These are phyloP conservation scores for Cocos nucifera DNA, from an alignment of 176 grass and related monocot species.

Conservation along the genomic window DNA sequence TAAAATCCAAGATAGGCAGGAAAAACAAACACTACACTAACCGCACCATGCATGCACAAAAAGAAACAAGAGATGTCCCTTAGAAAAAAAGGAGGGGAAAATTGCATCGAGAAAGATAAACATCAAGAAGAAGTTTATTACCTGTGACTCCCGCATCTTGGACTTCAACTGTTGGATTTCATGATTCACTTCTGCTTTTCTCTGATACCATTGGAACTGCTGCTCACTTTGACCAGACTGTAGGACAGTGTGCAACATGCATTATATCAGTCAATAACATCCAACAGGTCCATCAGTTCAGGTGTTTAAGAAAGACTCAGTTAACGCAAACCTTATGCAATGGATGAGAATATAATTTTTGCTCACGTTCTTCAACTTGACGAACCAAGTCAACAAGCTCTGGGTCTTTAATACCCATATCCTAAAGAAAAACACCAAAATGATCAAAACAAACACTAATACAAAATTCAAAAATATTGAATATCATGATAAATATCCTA, in stretches of 20 bases:
- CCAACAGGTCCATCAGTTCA: background rate
- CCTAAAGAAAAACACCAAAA: slow-evolving; percentile 42
- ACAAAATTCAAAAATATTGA: too few species aligned
- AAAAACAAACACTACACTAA: too few species aligned
- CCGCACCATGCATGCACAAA: too few species aligned
- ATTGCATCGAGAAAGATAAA: background rate
- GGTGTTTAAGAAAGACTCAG: too few species aligned
- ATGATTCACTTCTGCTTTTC: slow-evolving; percentile 89
- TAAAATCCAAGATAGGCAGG: too few species aligned
- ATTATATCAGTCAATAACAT: slow-evolving; percentile 8
- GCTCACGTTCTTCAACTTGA: slow-evolving; percentile 81
- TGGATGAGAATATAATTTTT: slow-evolving; percentile 67
- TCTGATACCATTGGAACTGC: slow-evolving; percentile 82
- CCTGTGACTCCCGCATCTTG: slow-evolving; percentile 95
- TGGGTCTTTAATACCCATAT: slow-evolving; percentile 88
- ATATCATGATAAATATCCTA: too few species aligned
- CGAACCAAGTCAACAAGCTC: slow-evolving; percentile 72
- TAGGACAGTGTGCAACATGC: slow-evolving; percentile 3
- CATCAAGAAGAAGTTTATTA: slow-evolving; percentile 3
- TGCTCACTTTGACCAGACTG: slow-evolving; percentile 92
- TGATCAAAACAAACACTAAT: slow-evolving; percentile 8
- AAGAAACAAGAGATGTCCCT: too few species aligned
- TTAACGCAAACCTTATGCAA: slow-evolving; percentile 55
- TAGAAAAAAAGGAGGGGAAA: too few species aligned
- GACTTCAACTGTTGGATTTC: slow-evolving; percentile 83